A percentile compares a stretch with the other conserved stretches of the same genome.
Evolutionary conservation across 1,284 basidiomycete genomes (phyloP).

Genomic region (Marasmius oreades): DNA sequence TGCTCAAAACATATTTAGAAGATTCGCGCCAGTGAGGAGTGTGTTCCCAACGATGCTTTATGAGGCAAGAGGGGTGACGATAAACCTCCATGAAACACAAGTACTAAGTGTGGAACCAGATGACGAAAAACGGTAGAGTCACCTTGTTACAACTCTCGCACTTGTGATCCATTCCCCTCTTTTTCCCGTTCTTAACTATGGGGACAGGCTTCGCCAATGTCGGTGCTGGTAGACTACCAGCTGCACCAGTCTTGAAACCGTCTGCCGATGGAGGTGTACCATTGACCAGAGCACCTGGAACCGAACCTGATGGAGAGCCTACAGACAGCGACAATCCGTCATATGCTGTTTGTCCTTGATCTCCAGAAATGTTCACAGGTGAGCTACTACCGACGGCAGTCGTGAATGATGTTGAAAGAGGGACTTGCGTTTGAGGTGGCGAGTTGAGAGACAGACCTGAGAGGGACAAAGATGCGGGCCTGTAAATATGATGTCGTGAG

Average conservation of each 20-base stretch:
- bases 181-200: conserved; percentile 52
- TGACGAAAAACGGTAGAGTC: conserved; percentile 10
- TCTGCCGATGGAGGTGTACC: conserved; percentile 6
- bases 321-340: conserved; percentile 10
- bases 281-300: conserved; percentile 7
- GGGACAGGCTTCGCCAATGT: conserved; percentile 33
- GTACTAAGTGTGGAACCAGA: conserved; percentile 14
- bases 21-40: conserved; percentile 97
- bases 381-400: conserved; percentile 9
- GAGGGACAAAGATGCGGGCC: conserved; percentile 44
- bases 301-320: conserved; percentile 7
- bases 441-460: conserved; percentile 55
- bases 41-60: conserved; percentile 98
- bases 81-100: conserved; percentile 60
- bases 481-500: conserved; percentile 16
- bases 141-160: conserved; percentile 94
- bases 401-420: conserved; percentile 28
- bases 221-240: background rate
- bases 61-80: conserved; percentile 90
- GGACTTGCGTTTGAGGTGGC: conserved; percentile 29
- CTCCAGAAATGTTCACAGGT: background rate
- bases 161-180: conserved; percentile 81
- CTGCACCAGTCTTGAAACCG: background rate
- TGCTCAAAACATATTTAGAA: conserved; percentile 89
- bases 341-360: background rate